Conservation (phyloP, 352 stramenopile genomes). For the Blastocystis sp. region DNA sequence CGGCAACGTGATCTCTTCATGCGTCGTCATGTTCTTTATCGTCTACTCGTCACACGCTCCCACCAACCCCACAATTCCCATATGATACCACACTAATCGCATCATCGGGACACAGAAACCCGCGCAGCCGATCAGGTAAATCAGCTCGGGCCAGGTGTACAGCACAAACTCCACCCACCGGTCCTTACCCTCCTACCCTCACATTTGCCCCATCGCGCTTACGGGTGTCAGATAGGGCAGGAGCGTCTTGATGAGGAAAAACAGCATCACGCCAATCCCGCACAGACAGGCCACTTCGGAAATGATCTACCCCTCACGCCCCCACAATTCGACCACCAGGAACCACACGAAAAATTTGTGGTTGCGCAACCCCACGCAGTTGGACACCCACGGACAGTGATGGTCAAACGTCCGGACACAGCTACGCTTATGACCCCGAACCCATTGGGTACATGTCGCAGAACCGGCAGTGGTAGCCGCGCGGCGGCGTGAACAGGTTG, state of each 20-base stretch:
- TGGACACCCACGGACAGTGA: slow-evolving; percentile 83
- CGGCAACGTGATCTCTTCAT: slow-evolving; percentile 50
- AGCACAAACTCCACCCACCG: background rate
- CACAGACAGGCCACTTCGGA: slow-evolving; percentile 3
- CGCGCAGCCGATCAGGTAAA: slow-evolving; percentile 51
- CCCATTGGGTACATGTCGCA: slow-evolving; percentile 79
- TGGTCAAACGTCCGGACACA: slow-evolving; percentile 87
- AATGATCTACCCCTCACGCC: background rate
- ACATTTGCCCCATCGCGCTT: background rate
- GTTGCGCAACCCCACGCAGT: slow-evolving; percentile 88
- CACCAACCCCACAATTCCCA: background rate
- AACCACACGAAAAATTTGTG: slow-evolving; percentile 88
- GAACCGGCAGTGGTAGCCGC: slow-evolving; percentile 80
- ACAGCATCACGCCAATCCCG: slow-evolving; percentile 80
- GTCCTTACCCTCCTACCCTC: background rate
- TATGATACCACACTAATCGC: slow-evolving; percentile 40
- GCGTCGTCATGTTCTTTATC: slow-evolving; percentile 47
- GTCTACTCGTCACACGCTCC: background rate
- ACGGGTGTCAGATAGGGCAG: background rate
- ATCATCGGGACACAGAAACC: slow-evolving; percentile 32
- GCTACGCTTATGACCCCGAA: slow-evolving; percentile 69
- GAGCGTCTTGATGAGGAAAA: slow-evolving; percentile 71
- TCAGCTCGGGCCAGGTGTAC: slow-evolving; percentile 24
- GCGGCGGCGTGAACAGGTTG: slow-evolving; percentile 79
- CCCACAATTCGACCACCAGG: slow-evolving; percentile 73